Evolutionary conservation across 2,329 filamentous ascomycete species (phyloP).

Genomic region (Cladophialophora bantiana): DNA sequence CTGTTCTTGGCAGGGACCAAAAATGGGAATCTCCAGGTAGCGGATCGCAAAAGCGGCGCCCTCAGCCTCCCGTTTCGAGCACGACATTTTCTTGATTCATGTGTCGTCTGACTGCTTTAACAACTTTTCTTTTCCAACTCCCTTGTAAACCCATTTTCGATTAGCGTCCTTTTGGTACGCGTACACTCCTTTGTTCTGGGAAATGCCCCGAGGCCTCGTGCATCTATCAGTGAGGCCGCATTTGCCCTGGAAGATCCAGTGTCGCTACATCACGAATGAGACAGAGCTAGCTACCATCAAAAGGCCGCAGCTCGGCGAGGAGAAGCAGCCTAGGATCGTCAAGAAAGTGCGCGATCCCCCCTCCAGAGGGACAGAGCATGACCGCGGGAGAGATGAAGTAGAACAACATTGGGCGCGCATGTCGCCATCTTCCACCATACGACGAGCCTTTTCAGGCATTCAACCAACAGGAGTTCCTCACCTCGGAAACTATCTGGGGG

Average conservation of each 20-base stretch:
- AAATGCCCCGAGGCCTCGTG: constrained; percentile 22
- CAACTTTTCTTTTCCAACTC: not conserved
- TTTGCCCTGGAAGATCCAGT: constrained; percentile 4
- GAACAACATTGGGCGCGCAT: constrained; percentile 12
- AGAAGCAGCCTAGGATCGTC: constrained; percentile 2
- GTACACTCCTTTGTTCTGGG: constrained; percentile 32
- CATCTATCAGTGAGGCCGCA: constrained; percentile 14
- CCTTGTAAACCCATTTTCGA: not conserved
- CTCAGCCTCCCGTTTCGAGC: not conserved
- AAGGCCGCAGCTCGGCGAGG: not conserved
- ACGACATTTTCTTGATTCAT: not conserved
- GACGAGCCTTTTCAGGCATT: constrained; percentile 84
- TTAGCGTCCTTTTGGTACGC: constrained; percentile 26
- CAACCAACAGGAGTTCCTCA: constrained; percentile 95
- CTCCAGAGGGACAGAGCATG: not conserved
- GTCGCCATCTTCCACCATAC: constrained; percentile 50
- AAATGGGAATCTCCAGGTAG: not conserved
- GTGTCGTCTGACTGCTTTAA: not conserved
- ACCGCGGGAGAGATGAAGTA: constrained; percentile 1
- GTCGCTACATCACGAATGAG: constrained; percentile 19
- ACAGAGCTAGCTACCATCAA: not conserved
- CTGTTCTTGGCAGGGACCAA: not conserved
- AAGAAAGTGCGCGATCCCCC: not conserved
- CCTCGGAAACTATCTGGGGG: constrained; percentile 93
- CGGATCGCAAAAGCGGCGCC: not conserved